Conservation (phyloP, 148 eudicot genomes). For the Persicaria tinctoria region DNA sequence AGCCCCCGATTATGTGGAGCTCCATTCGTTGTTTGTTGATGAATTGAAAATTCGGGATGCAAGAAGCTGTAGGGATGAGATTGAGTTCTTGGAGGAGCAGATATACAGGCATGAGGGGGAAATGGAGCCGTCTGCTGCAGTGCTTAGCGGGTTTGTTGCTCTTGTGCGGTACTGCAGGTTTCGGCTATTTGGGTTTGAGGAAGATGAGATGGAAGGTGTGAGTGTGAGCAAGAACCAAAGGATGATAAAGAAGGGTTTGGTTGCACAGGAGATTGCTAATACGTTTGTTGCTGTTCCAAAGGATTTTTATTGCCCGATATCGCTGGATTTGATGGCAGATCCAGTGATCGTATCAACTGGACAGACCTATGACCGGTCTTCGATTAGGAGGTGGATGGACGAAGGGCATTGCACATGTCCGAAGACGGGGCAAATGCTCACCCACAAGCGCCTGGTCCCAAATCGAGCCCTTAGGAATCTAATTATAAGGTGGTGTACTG, state of each 20-base stretch:
- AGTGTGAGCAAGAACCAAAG: slow-evolving; percentile 22
- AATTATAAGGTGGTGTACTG: slow-evolving; percentile 72
- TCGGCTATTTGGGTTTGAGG: slow-evolving; percentile 63
- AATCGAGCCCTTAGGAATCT: slow-evolving; percentile 65
- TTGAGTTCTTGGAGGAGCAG: slow-evolving; percentile 87
- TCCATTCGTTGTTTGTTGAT: slow-evolving; percentile 45
- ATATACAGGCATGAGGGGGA: slow-evolving; percentile 68
- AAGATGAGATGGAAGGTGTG: slow-evolving; percentile 55
- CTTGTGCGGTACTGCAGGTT: slow-evolving; percentile 63
- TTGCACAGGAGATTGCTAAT: slow-evolving; percentile 44
- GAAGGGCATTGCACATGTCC: slow-evolving; percentile 90
- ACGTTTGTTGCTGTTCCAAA: slow-evolving; percentile 53
- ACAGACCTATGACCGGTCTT: slow-evolving; percentile 73
- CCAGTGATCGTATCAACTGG: slow-evolving; percentile 84
- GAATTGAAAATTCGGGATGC: slow-evolving; percentile 44
- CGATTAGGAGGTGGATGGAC: slow-evolving; percentile 76
- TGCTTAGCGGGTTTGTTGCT: slow-evolving; percentile 69
- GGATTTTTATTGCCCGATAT: slow-evolving; percentile 80
- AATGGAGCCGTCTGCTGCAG: slow-evolving; percentile 54
- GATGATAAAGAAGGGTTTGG: slow-evolving; percentile 39
- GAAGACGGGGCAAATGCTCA: slow-evolving; percentile 76
- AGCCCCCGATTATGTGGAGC: slow-evolving; percentile 30
- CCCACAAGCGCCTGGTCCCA: slow-evolving; percentile 46
- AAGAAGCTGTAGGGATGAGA: slow-evolving; percentile 47
- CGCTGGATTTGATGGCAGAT: slow-evolving; percentile 79